Conservation (phyloP, 257 asterid species). For the Solanum bulbocastanum region DNA sequence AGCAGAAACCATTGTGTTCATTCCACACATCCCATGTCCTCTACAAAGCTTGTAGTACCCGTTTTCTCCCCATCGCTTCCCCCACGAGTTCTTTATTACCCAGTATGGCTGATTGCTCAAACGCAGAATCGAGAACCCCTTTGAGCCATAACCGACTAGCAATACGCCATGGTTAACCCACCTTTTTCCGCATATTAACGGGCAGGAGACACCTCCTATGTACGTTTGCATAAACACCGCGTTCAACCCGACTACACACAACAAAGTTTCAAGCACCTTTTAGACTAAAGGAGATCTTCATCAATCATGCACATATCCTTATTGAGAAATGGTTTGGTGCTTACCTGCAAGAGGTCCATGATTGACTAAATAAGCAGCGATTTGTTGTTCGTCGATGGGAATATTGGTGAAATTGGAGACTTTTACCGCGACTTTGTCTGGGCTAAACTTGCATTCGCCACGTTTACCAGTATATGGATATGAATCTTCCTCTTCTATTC, state of each 20-base stretch:
- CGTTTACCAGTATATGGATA: constrained; percentile 69
- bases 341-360: constrained; percentile 81
- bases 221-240: constrained; percentile 88
- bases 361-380: constrained; percentile 54
- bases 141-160: constrained; percentile 69
- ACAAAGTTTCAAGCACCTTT: background rate
- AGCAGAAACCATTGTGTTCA: constrained; percentile 75
- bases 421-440: constrained; percentile 41
- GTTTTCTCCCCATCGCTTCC: constrained; percentile 65
- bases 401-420: constrained; percentile 45
- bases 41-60: constrained; percentile 60
- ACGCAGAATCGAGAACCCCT: constrained; percentile 61
- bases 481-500: constrained; percentile 48
- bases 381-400: constrained; percentile 48
- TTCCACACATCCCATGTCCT: constrained; percentile 80
- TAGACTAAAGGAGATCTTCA: background rate
- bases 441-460: constrained; percentile 50
- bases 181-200: constrained; percentile 57
- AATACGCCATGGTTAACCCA: constrained; percentile 64
- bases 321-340: background rate
- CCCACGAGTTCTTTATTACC: constrained; percentile 91
- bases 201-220: constrained; percentile 80
- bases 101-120: constrained; percentile 65
- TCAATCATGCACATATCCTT: background rate
- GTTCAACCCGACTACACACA: constrained; percentile 53